A percentile compares a stretch with the other conserved stretches of the same genome.
phyloP scores from a whole-genome alignment of 257 asterid genomes.

The Lantana camara region DNA sequence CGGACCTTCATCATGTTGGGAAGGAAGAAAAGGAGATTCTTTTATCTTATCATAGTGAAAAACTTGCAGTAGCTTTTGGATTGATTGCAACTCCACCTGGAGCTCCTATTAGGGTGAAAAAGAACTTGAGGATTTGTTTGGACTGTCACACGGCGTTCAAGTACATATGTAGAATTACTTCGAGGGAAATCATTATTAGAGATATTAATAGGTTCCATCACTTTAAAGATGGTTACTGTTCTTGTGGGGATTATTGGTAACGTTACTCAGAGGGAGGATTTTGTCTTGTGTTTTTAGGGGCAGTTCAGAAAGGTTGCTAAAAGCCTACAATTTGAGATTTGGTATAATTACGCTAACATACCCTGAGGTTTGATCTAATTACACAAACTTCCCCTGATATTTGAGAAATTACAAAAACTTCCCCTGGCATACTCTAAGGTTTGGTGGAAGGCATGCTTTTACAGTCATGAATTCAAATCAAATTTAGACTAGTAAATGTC shows the following conservation, averaged over 20 bases:
- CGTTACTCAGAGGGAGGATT: conserved; percentile 1
- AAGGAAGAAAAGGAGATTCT: conserved; percentile 63
- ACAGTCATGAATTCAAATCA: too few species aligned
- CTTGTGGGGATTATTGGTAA: conserved; percentile 87
- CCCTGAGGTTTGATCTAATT: too few species aligned
- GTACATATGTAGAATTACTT: conserved; percentile 66
- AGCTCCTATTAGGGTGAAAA: conserved; percentile 73
- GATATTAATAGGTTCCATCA: conserved; percentile 83
- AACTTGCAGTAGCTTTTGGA: conserved; percentile 82
- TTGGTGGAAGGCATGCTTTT: too few species aligned
- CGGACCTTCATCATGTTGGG: conserved; percentile 68
- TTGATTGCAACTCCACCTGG: conserved; percentile 69
- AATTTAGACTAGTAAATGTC: too few species aligned
- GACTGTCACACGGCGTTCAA: conserved; percentile 81
- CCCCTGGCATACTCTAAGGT: too few species aligned
- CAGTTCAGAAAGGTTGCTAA: too few species aligned
- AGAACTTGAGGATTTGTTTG: conserved; percentile 77
- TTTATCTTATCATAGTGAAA: conserved; percentile 75
- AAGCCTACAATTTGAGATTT: too few species aligned
- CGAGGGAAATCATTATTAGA: conserved; percentile 65
- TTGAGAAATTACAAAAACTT: background rate
- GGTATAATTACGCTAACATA: too few species aligned
- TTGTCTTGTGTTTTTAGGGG: conserved; percentile 1
- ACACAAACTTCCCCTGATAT: too few species aligned
- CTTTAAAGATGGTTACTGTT: conserved; percentile 72